Percentiles rank a stretch among this genome's conserved stretches.
Evolutionary conservation across 768 basidiomycete species (phyloP).

Genomic region (Cystobasidiopsis lactophilus): DNA sequence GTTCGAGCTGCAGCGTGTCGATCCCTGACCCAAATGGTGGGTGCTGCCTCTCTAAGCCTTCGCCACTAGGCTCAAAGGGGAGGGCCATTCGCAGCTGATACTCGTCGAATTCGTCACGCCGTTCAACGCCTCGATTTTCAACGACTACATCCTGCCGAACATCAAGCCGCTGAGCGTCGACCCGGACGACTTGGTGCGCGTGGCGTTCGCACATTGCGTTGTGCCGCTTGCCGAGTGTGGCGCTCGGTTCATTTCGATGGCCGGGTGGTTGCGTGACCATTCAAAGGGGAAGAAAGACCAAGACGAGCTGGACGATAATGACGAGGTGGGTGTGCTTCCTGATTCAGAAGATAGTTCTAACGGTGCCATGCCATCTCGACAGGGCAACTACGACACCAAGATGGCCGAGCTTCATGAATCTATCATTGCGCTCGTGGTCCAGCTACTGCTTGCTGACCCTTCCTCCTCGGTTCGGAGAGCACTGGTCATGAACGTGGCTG

Average conservation of each 20-base stretch:
- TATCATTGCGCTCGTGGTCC: conserved; percentile 43
- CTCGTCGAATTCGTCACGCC: conserved; percentile 23
- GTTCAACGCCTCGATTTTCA: conserved; percentile 43
- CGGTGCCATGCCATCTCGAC: neutral
- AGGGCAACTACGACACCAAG: conserved; percentile 80
- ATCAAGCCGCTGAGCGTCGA: conserved; percentile 62
- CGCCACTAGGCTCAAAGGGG: neutral
- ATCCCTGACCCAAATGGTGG: conserved; percentile 59
- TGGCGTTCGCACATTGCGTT: conserved; percentile 63
- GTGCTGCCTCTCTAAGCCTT: conserved; percentile 9
- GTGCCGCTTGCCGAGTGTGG: conserved; percentile 68
- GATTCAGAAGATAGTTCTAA: neutral
- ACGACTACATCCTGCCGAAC: conserved; percentile 88
- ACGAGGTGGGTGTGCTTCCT: conserved; percentile 37
- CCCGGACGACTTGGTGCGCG: conserved; percentile 57
- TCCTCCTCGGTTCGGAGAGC: conserved; percentile 80
- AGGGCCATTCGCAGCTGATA: conserved; percentile 22
- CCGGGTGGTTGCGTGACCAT: conserved; percentile 66
- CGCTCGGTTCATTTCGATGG: conserved; percentile 75
- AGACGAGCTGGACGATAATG: conserved; percentile 46
- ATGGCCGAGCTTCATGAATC: conserved; percentile 62
- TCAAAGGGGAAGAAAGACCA: conserved; percentile 48
- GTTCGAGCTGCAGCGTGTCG: conserved; percentile 62
- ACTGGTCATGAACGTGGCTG: conserved; percentile 62
- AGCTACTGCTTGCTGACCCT: conserved; percentile 71